Evolutionary conservation across 2,329 filamentous ascomycete genomes (phyloP), one percentile per base, ranked within the genome.

Genomic region (Colletotrichum karsti): DNA sequence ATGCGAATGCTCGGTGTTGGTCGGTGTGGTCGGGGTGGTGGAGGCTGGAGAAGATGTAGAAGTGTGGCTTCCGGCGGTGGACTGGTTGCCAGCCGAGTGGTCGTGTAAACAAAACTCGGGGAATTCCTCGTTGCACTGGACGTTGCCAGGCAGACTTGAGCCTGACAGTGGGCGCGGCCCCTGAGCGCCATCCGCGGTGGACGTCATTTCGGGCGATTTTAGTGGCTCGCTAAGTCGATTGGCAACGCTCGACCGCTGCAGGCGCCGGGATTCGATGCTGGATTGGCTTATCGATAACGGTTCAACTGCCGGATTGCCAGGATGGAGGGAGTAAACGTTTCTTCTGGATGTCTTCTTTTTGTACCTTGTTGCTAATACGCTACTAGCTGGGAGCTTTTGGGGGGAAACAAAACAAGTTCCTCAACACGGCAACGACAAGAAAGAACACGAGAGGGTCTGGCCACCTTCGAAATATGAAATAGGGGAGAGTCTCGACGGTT

Each of bases 81-180:
- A 63, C 53, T 67, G 64, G 67, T 66, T 51, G 58, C 55, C 70
- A 72, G 62, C 64, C 55, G 60, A 70, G 67, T 61, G 67, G 58
- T 63, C 55, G 44, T 78, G 79, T 83, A 83, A 83, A 83, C 81
- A 83, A 79, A 80, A 78, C 74, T 78, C 76, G 72, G 79, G 78
- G 77, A 80, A 80, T 73, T 76, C 74, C 73, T 80, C 76, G 66
- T 73, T 75, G 71, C 71, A 68, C 64, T 73, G 73, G 67, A 71
- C 72, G 79, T 81, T 82, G 79, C 79, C 72, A 75, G 78, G 80
- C 74, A 75, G 76, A 67, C 12, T 53, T 18, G 62, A 60, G 50
- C 54, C 55, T 42, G 66, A 65, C 66, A 69, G 61, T 48, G 66
- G 66, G 26, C 57, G 63, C 46, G 50, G 53, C 69, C 69, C 67